Evolutionary conservation across 1,284 basidiomycete species (phyloP), one percentile per base, ranked within the genome.

Genomic region (Singerocomus inundabilis): DNA sequence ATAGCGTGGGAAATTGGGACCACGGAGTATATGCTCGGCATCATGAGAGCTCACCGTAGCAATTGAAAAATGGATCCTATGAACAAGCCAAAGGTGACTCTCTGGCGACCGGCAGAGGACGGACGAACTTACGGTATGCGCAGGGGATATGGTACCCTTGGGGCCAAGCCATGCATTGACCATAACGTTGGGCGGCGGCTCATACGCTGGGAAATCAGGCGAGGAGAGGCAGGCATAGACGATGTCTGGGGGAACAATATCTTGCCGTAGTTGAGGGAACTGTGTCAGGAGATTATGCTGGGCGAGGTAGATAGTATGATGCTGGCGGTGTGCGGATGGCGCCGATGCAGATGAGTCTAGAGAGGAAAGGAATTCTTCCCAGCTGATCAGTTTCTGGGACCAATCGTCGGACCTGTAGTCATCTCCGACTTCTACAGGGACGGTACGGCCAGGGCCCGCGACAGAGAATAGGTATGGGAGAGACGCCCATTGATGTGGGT

Each of bases 1-100:
- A 39, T 6, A 46, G 31, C 40, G 56, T 39, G 48, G n/a, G 49
- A 53, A 30, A 46, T 49, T 16, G 51, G 47, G 44, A 40, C 29
- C 32, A 21, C 15, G 43, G 18, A 21, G 28, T 6, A 9, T 44
- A 48, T 42, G 41, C 53, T 41, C 32, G 5, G 39, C 30, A 43
- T 57, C 49, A 39, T 33, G 42, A 31, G 44, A 33, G 41, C 57
- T 44, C 68, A 93, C 92, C 83, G 67, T 91, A 98, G 56, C 88
- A 80, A 66, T 99, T 99, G 72, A 82, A 93, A 71, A 86, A 97
- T 0, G 94, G 94, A 66, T 99, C 96, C 91, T 94, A 18, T 60
- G 18, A 47, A 49, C 47, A 29, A 39, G 41, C 53, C 33, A 16
- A 30, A 21, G 43, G 25, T 44, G 38, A 39, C 5, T 38, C 39